Percentiles rank a stretch among this genome's conserved stretches.
Evolutionary conservation across 352 stramenopile genomes (phyloP).

Genomic region (Globisporangium splendens): DNA sequence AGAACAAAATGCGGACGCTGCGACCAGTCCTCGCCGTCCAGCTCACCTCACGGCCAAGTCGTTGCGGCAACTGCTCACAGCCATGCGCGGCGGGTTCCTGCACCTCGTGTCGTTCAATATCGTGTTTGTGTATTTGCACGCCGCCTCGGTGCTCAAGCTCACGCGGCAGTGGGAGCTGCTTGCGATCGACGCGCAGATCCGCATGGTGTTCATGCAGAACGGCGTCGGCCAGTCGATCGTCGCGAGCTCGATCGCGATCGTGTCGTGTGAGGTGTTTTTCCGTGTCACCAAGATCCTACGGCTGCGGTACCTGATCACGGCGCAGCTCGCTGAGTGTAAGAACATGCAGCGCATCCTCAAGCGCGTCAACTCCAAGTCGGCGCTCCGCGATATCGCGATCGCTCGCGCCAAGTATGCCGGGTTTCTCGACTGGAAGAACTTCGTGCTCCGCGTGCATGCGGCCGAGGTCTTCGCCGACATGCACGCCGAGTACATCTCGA

Average conservation of each 20-base stretch:
- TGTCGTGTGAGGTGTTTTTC: conserved; percentile 30
- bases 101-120: conserved; percentile 14
- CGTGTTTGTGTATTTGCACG: conserved; percentile 23
- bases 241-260: conserved; percentile 23
- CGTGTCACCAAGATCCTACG: conserved; percentile 30
- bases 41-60: too few species aligned
- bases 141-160: conserved; percentile 15
- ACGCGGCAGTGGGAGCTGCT: conserved; percentile 22
- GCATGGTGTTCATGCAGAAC: conserved; percentile 33
- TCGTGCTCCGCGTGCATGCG: conserved; percentile 28
- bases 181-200: conserved; percentile 28
- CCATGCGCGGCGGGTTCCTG: conserved; percentile 7
- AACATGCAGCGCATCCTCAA: conserved; percentile 26
- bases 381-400: conserved; percentile 11
- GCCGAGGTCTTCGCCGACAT: conserved; percentile 48
- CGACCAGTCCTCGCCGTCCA: too few species aligned
- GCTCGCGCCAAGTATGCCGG: conserved; percentile 28
- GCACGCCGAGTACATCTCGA: conserved; percentile 49
- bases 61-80: conserved; percentile 2
- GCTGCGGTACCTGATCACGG: conserved; percentile 20
- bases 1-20: too few species aligned
- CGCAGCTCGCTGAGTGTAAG: conserved; percentile 18
- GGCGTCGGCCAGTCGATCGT: conserved; percentile 7
- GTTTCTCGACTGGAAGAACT: conserved; percentile 41
- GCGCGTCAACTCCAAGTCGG: conserved; percentile 32